phyloP scores from a whole-genome alignment of 768 basidiomycete species.

The Lenzites betulinus region DNA sequence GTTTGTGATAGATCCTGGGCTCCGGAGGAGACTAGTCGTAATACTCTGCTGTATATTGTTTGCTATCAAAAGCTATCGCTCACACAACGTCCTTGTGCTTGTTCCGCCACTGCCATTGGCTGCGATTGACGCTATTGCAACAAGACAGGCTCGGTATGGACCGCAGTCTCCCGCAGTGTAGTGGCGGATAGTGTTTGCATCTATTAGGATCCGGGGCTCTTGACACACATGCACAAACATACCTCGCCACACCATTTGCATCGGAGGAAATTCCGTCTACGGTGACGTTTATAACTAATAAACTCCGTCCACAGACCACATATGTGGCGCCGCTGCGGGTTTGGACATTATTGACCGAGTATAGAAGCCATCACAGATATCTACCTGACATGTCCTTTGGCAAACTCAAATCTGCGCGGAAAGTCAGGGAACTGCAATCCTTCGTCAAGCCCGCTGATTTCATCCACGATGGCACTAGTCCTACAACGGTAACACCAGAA shows the following conservation, averaged over 20 bases:
- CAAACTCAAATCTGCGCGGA: constrained; percentile 26
- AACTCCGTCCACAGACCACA: too few relatives aligned
- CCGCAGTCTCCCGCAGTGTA: too few relatives aligned
- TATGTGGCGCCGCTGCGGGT: too few relatives aligned
- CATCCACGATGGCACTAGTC: too few relatives aligned
- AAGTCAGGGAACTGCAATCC: constrained; percentile 27
- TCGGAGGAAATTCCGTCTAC: too few relatives aligned
- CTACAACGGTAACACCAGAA: too few relatives aligned
- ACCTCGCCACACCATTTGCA: too few relatives aligned
- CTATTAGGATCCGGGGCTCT: constrained; percentile 25
- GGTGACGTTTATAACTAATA: too few relatives aligned
- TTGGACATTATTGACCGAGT: too few relatives aligned
- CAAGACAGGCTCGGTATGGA: too few relatives aligned
- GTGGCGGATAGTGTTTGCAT: constrained; percentile 17
- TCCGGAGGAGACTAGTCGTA: constrained; percentile 15
- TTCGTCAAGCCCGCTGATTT: constrained; percentile 20
- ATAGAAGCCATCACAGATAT: too few relatives aligned
- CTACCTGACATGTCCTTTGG: constrained; percentile 29
- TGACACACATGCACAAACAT: constrained; percentile 23
- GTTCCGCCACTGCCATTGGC: not conserved
- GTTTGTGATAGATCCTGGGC: not conserved
- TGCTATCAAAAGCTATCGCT: constrained; percentile 16
- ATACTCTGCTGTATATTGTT: constrained; percentile 18
- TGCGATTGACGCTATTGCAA: too few relatives aligned
- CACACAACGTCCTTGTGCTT: not conserved